These are phyloP conservation scores for Penicillium tannophilum DNA, from an alignment of 495 filamentous ascomycete species.

Conservation along the genomic window DNA sequence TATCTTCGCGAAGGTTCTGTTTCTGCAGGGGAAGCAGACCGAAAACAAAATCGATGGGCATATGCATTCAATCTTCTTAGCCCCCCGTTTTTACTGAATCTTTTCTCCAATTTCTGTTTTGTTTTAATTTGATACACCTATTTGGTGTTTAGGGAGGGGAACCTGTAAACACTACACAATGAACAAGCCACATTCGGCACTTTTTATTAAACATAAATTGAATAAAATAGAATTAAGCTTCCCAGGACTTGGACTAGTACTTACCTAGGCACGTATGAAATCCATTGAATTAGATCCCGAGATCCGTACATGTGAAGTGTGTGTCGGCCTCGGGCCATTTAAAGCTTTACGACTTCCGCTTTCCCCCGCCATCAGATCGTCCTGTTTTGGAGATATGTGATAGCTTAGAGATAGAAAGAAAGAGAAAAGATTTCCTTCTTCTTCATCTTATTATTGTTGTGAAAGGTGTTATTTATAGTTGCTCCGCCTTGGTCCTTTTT, in stretches of 20 bases:
- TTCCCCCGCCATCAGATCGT: conserved; percentile 6
- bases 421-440: background rate
- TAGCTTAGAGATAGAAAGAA: background rate
- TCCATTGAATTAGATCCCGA: background rate
- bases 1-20: background rate
- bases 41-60: conserved; percentile 18
- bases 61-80: conserved; percentile 22
- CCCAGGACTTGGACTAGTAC: background rate
- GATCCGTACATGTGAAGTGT: conserved; percentile 16
- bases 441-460: background rate
- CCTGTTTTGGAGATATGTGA: background rate
- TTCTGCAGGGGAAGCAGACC: conserved; percentile 14
- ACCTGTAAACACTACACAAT: conserved; percentile 27
- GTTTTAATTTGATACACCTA: conserved; percentile 32
- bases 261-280: conserved; percentile 5
- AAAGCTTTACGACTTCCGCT: conserved; percentile 8
- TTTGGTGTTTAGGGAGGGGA: conserved; percentile 22
- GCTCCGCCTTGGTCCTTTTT: conserved; percentile 12
- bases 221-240: background rate
- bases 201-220: background rate
- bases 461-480: conserved; percentile 3
- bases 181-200: conserved; percentile 8
- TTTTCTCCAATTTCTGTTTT: conserved; percentile 8
- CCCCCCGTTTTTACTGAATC: background rate
- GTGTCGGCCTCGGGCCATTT: conserved; percentile 25